Evolutionary conservation across 2,329 filamentous ascomycete species (phyloP).

Genomic region (Fusarium sp.): DNA sequence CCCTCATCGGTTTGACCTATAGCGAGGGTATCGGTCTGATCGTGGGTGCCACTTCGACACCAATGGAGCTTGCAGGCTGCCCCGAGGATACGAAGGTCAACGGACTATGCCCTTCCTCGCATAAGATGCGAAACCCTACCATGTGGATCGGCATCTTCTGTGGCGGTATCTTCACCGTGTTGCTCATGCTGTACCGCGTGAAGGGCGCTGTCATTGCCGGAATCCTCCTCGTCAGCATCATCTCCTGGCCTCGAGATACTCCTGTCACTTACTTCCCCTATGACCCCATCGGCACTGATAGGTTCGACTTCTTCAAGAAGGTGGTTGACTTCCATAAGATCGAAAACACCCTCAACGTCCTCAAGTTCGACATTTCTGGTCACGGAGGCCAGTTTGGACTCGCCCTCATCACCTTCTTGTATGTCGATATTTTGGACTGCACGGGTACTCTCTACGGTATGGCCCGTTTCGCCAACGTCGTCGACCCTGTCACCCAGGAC

Average conservation of each 20-base stretch:
- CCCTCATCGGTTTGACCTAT: slow-evolving; percentile 81
- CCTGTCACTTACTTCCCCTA: slow-evolving; percentile 85
- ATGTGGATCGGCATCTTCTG: slow-evolving; percentile 93
- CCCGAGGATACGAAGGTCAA: slow-evolving; percentile 52
- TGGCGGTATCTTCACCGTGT: slow-evolving; percentile 81
- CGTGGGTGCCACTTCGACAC: slow-evolving; percentile 75
- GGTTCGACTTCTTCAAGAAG: slow-evolving; percentile 88
- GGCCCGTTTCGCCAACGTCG: slow-evolving; percentile 84
- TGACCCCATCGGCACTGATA: slow-evolving; percentile 73
- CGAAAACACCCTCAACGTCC: slow-evolving; percentile 73
- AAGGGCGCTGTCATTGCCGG: slow-evolving; percentile 89
- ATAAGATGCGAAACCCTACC: slow-evolving; percentile 85
- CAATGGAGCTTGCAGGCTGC: slow-evolving; percentile 82
- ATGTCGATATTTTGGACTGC: slow-evolving; percentile 89
- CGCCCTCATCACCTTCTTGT: slow-evolving; percentile 88
- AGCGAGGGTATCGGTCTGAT: slow-evolving; percentile 85
- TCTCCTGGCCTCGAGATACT: slow-evolving; percentile 86
- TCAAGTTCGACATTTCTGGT: slow-evolving; percentile 77
- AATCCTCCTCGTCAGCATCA: slow-evolving; percentile 85
- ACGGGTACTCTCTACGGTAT: slow-evolving; percentile 91
- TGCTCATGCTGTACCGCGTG: slow-evolving; percentile 87
- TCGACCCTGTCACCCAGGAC: slow-evolving; percentile 85
- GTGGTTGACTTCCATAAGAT: slow-evolving; percentile 89
- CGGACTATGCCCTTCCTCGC: slow-evolving; percentile 66
- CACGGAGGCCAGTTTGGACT: slow-evolving; percentile 83